Evolutionary conservation across 2,329 filamentous ascomycete genomes (phyloP), one percentile per base, ranked within the genome.

Genomic region (Aspergillus phoenicis): DNA sequence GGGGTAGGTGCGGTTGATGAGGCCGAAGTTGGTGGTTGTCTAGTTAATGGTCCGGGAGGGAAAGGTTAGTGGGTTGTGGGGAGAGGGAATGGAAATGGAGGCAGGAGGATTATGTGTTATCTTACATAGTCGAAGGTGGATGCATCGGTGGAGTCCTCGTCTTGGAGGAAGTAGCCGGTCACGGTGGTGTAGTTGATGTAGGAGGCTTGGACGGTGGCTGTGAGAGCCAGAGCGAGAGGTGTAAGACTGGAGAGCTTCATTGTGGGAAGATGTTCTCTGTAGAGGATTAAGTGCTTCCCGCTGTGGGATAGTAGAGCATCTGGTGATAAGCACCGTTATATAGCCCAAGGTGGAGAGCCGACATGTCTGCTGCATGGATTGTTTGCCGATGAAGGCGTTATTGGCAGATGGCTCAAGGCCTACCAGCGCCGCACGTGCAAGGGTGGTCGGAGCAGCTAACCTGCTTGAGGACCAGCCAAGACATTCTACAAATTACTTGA

Each of bases 171-270:
- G 64, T 80, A 81, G 4, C 81, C 81, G 4, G 74, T 68, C 8
- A 84, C 77, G 4, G 78, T 76, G 22, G 72, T 72, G 59, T 80
- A 80, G 36, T 73, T 67, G 60, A 74, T 66, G 41, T 68, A 54
- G 41, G 66, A 63, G 5, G 69, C 68, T 5, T 67, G 81, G 3
- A 91, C 95, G 81, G 96, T 88, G 62, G 92, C 86, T 3, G 89
- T 86, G 0, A 97, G 82, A 1, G 85, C 82, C 0, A 93, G 78
- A 0, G 91, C 93, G 52, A 87, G 87, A 0, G 91, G 88, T 0
- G 93, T 92, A 0, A 90, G 84, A 0, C 91, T 87, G 68, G 96
- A 87, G 33, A 97, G 77, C 64, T 64, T 72, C 71, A 73, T 73
- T 11, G 49, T 60, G 48, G 20, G 20, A 20, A 20, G 20, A 20